phyloP scores from a whole-genome alignment of 352 stramenopile genomes.

The Halophytophthora batemanensis region DNA sequence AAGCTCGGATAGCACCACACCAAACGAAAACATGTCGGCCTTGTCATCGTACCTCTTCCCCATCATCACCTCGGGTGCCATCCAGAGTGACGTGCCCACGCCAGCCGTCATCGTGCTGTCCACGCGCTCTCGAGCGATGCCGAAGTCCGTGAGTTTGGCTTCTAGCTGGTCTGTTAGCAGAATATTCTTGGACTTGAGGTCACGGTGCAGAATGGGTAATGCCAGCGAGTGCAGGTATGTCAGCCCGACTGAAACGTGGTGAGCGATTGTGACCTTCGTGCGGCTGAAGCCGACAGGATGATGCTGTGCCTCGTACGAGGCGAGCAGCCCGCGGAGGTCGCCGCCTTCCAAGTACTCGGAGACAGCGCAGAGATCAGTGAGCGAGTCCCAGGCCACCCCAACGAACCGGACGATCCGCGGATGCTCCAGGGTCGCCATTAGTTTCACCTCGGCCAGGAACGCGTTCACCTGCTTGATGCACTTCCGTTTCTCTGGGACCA shows the following conservation, averaged over 20 bases:
- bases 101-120: constrained; percentile 36
- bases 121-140: constrained; percentile 22
- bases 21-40: constrained; percentile 13
- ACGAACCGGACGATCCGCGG: constrained; percentile 39
- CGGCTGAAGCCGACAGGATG: constrained; percentile 22
- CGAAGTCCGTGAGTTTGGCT: constrained; percentile 48
- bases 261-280: constrained; percentile 37
- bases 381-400: constrained; percentile 41
- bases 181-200: constrained; percentile 30
- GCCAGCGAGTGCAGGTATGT: constrained; percentile 30
- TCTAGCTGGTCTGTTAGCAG: constrained; percentile 19
- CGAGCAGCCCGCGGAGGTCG: constrained; percentile 32
- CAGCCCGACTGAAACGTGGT: constrained; percentile 36
- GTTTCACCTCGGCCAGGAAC: constrained; percentile 25
- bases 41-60: constrained; percentile 12
- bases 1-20: constrained; percentile 16
- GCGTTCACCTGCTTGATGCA: constrained; percentile 10
- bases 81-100: constrained; percentile 29
- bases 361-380: constrained; percentile 34
- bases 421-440: constrained; percentile 39
- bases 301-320: constrained; percentile 4
- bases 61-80: constrained; percentile 32
- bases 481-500: constrained; percentile 15
- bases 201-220: constrained; percentile 16
- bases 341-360: constrained; percentile 42